A percentile compares a stretch with the other conserved stretches of the same genome.
These are phyloP conservation scores for Fusarium ramigenum DNA, from an alignment of 2,329 filamentous ascomycete species.

Conservation along the genomic window DNA sequence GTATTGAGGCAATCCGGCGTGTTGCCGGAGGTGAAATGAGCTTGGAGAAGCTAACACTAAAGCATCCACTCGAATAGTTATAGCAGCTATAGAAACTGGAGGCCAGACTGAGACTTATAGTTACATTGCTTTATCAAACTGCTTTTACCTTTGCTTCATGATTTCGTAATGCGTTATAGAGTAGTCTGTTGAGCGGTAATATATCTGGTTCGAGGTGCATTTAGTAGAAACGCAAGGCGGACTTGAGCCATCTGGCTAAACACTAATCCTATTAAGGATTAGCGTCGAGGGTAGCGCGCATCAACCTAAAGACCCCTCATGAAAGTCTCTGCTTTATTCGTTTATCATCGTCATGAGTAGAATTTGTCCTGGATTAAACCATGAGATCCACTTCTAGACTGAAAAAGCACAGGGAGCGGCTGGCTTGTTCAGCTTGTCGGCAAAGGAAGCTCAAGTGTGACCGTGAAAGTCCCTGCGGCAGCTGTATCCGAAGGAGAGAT, in stretches of 20 bases:
- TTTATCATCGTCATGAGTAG: not conserved
- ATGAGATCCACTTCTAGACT: not conserved
- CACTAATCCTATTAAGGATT: not conserved
- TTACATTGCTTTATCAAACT: not conserved
- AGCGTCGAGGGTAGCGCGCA: rapidly evolving
- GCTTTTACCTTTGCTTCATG: not conserved
- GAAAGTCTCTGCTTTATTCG: not conserved
- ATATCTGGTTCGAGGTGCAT: rapidly evolving
- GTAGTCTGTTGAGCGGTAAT: not conserved
- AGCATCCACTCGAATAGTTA: not conserved
- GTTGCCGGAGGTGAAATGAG: not conserved
- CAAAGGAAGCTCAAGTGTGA: not conserved
- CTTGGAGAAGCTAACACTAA: not conserved
- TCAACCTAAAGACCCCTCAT: not conserved
- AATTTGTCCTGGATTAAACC: not conserved
- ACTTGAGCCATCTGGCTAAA: rapidly evolving
- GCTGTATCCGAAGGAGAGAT: not conserved
- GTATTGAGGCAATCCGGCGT: not conserved
- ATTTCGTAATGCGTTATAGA: rapidly evolving
- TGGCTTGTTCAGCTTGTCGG: not conserved
- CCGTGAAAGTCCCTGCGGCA: not conserved
- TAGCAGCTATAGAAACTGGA: rapidly evolving
- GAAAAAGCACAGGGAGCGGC: not conserved
- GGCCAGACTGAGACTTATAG: not conserved
- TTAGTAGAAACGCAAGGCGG: rapidly evolving